Evolutionary conservation across 2,329 filamentous ascomycete species (phyloP).

Genomic region (Sclerotinia glacialis): DNA sequence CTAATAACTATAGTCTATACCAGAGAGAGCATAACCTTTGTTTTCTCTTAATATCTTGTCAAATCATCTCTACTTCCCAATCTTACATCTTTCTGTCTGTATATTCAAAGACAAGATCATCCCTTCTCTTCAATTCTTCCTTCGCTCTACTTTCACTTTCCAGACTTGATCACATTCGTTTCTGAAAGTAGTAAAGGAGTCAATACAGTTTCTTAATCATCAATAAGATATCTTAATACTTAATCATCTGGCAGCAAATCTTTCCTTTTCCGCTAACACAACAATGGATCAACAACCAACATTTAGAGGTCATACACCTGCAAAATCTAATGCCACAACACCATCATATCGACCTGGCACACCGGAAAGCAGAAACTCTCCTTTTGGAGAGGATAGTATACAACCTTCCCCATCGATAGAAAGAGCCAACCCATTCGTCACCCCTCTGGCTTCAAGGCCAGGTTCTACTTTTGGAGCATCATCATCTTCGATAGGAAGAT

Average conservation of each 20-base stretch:
- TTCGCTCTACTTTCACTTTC: not conserved
- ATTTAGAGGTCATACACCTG: slow-evolving; percentile 26
- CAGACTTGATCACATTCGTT: not conserved
- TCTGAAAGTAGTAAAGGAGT: not conserved
- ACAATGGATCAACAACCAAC: slow-evolving; percentile 12
- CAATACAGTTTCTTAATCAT: not conserved
- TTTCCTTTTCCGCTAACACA: not conserved
- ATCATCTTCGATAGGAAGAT: slow-evolving; percentile 40
- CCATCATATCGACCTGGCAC: slow-evolving; percentile 40
- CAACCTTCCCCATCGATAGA: slow-evolving; percentile 27
- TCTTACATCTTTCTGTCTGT: not conserved
- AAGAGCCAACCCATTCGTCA: slow-evolving; percentile 33
- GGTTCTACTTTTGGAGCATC: slow-evolving; percentile 45
- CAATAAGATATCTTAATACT: not conserved
- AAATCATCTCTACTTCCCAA: not conserved
- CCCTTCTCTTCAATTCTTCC: not conserved
- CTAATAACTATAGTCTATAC: not conserved
- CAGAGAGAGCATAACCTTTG: not conserved
- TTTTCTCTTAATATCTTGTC: not conserved
- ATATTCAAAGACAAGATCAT: not conserved
- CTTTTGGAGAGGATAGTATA: slow-evolving; percentile 36
- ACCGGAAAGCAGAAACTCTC: slow-evolving; percentile 40
- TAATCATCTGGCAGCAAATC: not conserved
- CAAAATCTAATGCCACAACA: slow-evolving; percentile 38
- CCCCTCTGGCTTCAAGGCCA: slow-evolving; percentile 45